These are phyloP conservation scores for Tetrahymena elliotti DNA, from an alignment of 73 alveolate genomes.

Conservation along the genomic window DNA sequence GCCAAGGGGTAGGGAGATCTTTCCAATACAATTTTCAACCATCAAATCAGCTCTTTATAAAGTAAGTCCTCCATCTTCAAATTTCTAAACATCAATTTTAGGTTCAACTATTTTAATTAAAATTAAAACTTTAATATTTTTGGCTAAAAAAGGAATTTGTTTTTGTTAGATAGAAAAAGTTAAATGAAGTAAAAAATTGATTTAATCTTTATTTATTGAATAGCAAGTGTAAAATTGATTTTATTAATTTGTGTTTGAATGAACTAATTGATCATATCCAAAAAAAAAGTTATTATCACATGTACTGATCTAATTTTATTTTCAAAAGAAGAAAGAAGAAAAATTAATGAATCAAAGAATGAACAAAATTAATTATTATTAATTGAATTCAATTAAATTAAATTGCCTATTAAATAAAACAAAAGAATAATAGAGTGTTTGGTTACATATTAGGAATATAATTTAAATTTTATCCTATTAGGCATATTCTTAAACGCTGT, in stretches of 20 bases:
- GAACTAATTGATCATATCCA: neutral
- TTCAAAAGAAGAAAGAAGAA: neutral
- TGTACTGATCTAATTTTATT: neutral
- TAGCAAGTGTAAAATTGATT: neutral
- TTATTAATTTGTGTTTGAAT: too few relatives aligned
- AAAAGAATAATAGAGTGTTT: neutral
- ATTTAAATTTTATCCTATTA: neutral
- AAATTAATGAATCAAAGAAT: neutral
- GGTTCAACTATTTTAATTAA: neutral
- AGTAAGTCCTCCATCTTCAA: conserved; percentile 77
- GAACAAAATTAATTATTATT: neutral
- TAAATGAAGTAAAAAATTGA: neutral
- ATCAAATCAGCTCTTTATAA: conserved; percentile 84
- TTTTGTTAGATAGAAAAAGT: neutral
- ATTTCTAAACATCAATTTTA: conserved; percentile 10
- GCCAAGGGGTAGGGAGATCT: conserved; percentile 86
- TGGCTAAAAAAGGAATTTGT: neutral
- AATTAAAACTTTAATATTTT: neutral
- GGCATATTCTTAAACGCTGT: neutral
- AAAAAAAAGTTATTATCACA: neutral
- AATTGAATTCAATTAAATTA: neutral
- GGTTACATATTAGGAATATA: neutral
- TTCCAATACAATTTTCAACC: conserved; percentile 95
- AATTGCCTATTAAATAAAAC: neutral
- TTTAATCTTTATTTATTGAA: too few relatives aligned